Evolutionary conservation across 2,329 filamentous ascomycete species (phyloP).

Genomic region (Pseudopithomyces maydicus): DNA sequence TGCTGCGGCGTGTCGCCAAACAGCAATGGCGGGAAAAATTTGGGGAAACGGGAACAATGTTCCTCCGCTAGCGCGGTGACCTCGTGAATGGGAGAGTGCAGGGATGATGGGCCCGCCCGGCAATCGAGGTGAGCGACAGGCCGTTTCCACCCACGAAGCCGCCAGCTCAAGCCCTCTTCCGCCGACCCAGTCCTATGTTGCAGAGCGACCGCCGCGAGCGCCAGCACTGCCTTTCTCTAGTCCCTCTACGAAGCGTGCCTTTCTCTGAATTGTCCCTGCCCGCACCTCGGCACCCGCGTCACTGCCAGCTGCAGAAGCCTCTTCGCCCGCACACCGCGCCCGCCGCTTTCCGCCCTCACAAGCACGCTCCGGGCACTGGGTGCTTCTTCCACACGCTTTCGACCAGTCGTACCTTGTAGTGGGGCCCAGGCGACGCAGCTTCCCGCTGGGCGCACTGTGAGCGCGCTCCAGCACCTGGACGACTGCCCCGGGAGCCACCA

Average conservation of each 20-base stretch:
- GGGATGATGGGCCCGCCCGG: constrained; percentile 4
- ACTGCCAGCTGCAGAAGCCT: constrained; percentile 23
- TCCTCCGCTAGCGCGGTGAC: background rate
- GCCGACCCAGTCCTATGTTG: constrained; percentile 18
- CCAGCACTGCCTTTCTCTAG: constrained; percentile 3
- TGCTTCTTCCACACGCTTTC: constrained; percentile 11
- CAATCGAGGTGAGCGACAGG: constrained; percentile 5
- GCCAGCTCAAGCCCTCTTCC: constrained; percentile 5
- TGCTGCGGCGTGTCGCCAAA: constrained; percentile 5
- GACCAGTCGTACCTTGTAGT: constrained; percentile 19
- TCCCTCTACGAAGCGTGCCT: constrained; percentile 13
- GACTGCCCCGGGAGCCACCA: constrained; percentile 32
- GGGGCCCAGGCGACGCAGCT: constrained; percentile 30
- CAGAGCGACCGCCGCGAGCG: constrained; percentile 16
- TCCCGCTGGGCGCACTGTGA: constrained; percentile 47
- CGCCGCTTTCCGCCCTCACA: constrained; percentile 17
- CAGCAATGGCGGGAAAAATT: constrained; percentile 33
- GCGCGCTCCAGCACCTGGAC: constrained; percentile 44
- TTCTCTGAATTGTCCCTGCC: constrained; percentile 19
- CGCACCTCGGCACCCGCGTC: constrained; percentile 33
- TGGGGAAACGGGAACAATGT: constrained; percentile 27
- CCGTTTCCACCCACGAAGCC: constrained; percentile 2
- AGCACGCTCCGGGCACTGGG: constrained; percentile 22
- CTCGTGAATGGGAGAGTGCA: constrained; percentile 6
- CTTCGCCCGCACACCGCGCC: constrained; percentile 36